Base-by-base conservation (phyloP, 495 filamentous ascomycete species). In the Astrocystis sublimbata region DNA sequence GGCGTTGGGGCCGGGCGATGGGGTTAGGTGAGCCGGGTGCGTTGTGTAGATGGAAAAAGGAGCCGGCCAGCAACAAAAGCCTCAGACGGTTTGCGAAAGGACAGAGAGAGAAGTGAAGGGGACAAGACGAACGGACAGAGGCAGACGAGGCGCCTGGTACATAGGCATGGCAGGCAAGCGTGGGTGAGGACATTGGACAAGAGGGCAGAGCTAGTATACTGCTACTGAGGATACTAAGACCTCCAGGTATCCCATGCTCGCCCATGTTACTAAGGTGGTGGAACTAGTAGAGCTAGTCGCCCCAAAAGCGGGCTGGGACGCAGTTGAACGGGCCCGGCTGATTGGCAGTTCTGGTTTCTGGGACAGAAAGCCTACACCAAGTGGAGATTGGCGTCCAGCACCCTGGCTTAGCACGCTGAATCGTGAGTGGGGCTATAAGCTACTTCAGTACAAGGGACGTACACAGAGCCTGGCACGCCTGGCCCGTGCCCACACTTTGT, bases 331-430 rank as follows among this genome's bases (percentile, higher is more conserved):
- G 43, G 33, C 43, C 40, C 21, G 60, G 43, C 38, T 54, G 51
- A 62, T 62, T 54, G 60, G 41, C 31, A 41, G 56, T 23, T 61
- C 30, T 54, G 36, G 60, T 62, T 62, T 62, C 60, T 62, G 51
- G 60, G 56, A 62, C 60, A 62, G 41, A 31, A 6, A 56, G 60
- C 41, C 40, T 13, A 47, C 46, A 36, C 33, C 33, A 52, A 19
- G 47, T 35, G 36, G 9, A 58, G 26, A n/a, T n/a, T n/a, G n/a
- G n/a, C n/a, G n/a, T n/a, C n/a, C n/a, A n/a, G n/a, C n/a, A n/a
- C n/a, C n/a, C n/a, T n/a, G n/a, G n/a, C n/a, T n/a, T n/a, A n/a
- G n/a, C n/a, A n/a, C n/a, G n/a, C n/a, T n/a, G n/a, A n/a, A n/a
- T n/a, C n/a, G n/a, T n/a, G n/a, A n/a, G n/a, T n/a, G n/a, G n/a